A percentile compares a stretch with the other conserved stretches of the same genome.
These are phyloP conservation scores for Calonectria crousiana DNA, from an alignment of 2,329 filamentous ascomycete species.

Conservation along the genomic window DNA sequence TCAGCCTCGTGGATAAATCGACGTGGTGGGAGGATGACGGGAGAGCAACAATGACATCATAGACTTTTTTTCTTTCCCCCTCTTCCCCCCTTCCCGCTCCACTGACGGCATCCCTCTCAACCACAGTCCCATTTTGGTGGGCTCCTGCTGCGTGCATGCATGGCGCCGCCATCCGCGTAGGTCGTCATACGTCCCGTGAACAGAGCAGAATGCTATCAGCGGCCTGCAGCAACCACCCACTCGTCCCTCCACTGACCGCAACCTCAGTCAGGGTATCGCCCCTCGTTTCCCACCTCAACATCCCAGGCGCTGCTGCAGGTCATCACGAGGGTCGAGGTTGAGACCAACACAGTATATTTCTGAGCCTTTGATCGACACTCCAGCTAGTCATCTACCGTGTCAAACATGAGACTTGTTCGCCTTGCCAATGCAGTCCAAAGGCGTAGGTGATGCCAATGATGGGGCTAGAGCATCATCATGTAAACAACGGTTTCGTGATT, in stretches of 20 bases:
- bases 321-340: conserved; percentile 35
- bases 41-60: conserved; percentile 40
- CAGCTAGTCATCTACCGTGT: conserved; percentile 10
- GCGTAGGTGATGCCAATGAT: neutral
- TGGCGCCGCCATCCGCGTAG: conserved; percentile 16
- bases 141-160: conserved; percentile 16
- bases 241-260: conserved; percentile 23
- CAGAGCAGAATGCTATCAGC: conserved; percentile 16
- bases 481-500: neutral
- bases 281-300: conserved; percentile 28
- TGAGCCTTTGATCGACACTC: conserved; percentile 23
- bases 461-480: neutral
- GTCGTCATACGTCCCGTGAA: conserved; percentile 2
- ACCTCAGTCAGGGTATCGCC: conserved; percentile 19
- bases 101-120: conserved; percentile 25
- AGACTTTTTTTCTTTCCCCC: neutral
- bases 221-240: conserved; percentile 2
- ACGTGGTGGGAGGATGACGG: conserved; percentile 39
- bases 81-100: conserved; percentile 20
- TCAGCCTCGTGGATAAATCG: conserved; percentile 44
- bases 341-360: neutral
- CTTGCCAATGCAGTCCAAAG: neutral
- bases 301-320: conserved; percentile 26
- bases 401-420: conserved; percentile 10
- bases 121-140: conserved; percentile 13